These are phyloP conservation scores for Ceratocystiopsis minuta DNA, from an alignment of 2,329 filamentous ascomycete species.

Conservation along the genomic window DNA sequence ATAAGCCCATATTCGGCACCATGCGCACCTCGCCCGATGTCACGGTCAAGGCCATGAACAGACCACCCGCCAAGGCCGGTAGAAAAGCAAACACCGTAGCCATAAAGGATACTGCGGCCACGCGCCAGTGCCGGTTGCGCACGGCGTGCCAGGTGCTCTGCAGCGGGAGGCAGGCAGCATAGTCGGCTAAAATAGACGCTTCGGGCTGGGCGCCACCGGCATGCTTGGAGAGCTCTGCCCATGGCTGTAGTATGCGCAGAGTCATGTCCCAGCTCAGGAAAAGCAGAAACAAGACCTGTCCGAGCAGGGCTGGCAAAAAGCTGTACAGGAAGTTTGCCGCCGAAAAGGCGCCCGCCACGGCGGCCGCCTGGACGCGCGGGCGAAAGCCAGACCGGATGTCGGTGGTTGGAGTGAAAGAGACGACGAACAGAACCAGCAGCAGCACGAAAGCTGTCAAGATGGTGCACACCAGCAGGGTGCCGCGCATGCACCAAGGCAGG, in stretches of 20 bases:
- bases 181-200: conserved; percentile 50
- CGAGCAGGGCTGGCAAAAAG: conserved; percentile 52
- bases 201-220: conserved; percentile 43
- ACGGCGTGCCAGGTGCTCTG: conserved; percentile 39
- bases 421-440: conserved; percentile 51
- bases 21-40: conserved; percentile 36
- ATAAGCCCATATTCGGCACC: conserved; percentile 55
- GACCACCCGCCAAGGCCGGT: conserved; percentile 48
- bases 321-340: conserved; percentile 76
- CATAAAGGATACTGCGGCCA: conserved; percentile 42
- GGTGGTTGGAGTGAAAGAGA: conserved; percentile 58
- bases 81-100: conserved; percentile 41
- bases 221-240: conserved; percentile 36
- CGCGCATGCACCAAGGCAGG: conserved; percentile 60
- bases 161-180: conserved; percentile 47
- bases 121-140: conserved; percentile 44
- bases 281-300: conserved; percentile 46
- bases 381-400: conserved; percentile 52
- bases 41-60: conserved; percentile 57
- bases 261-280: conserved; percentile 50
- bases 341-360: conserved; percentile 52
- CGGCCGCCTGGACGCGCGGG: conserved; percentile 45
- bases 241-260: conserved; percentile 49
- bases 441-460: conserved; percentile 41
- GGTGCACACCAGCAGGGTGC: conserved; percentile 46